Base-by-base conservation (phyloP, 1,139 yeast species). In the Geotrichum cucujoidarum region DNA sequence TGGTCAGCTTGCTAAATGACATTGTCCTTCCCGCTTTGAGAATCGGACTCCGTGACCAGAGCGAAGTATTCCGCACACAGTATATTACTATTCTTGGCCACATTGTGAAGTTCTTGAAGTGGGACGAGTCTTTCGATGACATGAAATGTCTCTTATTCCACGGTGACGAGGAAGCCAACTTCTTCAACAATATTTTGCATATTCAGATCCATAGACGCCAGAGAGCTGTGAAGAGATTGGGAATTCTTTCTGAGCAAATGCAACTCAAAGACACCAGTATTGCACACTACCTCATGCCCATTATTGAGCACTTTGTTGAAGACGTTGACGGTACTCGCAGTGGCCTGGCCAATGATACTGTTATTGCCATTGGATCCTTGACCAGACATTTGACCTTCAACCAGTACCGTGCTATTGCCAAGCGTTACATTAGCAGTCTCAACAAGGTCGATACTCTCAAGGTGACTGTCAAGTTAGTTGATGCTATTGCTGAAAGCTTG, bases 151-250 rank as follows among this genome's bases (percentile, higher is more conserved):
- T 92, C 43, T 68, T 83, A 1, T 76, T 72, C 57, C 37, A 39
- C 43, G 82, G 81, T 37, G 95, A 88, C 58, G 95, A 83, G 41
- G 96, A 88, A 59, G 84, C 89, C 1, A 82, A 87, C 63, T 89
- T 92, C 61, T 92, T 92, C 70, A 69, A 73, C 50, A 89, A 89
- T 60, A 74, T 94, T 38, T 76, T 76, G 53, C 97, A 92, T 62
- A 81, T 92, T 45, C 98, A 94, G 67, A 62, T 83, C 20, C 90
- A 84, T 60, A 79, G 95, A 67, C 83, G 97, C 59, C 89, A 84
- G 63, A 76, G 88, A 59, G 95, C 97, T 0, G 73, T 92, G 22
- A 75, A 79, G 57, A 75, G 86, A 51, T 68, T 88, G 30, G 71
- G 73, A 24, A 71, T 71, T 7, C 55, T 70, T 40, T 70, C 74